Evolutionary conservation across 306 rosid species (phyloP).

Genomic region (Alnus rubra): DNA sequence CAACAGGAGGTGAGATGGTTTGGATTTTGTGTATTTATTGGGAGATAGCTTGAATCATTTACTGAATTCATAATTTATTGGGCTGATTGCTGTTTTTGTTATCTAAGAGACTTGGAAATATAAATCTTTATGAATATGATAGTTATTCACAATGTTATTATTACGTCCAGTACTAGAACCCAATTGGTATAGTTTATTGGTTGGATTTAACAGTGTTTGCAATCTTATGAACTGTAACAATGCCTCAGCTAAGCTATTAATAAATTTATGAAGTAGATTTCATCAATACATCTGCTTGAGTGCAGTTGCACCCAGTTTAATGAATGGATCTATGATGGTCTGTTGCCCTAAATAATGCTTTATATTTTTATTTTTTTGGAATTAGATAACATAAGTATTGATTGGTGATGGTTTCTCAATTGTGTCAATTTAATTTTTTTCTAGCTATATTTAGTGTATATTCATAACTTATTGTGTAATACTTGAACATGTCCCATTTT

Average conservation of each 20-base stretch:
- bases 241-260: constrained; percentile 1
- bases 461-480: not conserved
- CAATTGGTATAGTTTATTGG: not conserved
- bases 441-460: not conserved
- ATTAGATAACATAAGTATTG: not conserved
- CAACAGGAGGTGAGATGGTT: constrained; percentile 52
- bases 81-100: not conserved
- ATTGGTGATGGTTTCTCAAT: not conserved
- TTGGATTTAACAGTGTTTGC: not conserved
- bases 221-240: not conserved
- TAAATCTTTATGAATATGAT: not conserved
- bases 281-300: not conserved
- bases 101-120: not conserved
- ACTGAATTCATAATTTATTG: not conserved
- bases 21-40: not conserved
- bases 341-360: not conserved
- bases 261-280: not conserved
- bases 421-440: not conserved
- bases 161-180: not conserved
- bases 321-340: no score
- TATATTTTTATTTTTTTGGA: not conserved
- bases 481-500: not conserved
- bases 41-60: constrained; percentile 1
- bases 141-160: not conserved
- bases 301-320: not conserved